Evolutionary conservation across 2,329 filamentous ascomycete species (phyloP).

Genomic region (Botrytis aclada): DNA sequence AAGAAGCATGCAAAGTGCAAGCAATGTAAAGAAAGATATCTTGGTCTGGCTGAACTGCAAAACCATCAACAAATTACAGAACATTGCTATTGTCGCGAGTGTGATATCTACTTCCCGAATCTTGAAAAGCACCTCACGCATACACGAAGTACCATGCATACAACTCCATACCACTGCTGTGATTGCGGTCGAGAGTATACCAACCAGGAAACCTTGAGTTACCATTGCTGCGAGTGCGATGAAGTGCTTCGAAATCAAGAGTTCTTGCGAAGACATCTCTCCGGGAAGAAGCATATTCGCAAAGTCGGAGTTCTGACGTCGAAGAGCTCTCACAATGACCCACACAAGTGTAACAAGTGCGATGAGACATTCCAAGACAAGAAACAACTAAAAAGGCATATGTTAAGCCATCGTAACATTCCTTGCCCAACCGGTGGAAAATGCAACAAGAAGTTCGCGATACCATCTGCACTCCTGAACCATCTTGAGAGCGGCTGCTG

Average conservation of each 20-base stretch:
- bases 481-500: slow-evolving; percentile 24
- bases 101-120: slow-evolving; percentile 12
- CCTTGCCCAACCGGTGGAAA: slow-evolving; percentile 9
- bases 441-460: slow-evolving; percentile 19
- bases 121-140: slow-evolving; percentile 4
- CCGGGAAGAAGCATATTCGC: background rate
- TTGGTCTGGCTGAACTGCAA: background rate
- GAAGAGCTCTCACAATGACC: background rate
- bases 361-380: background rate
- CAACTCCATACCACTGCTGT: slow-evolving; percentile 8
- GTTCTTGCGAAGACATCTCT: slow-evolving; percentile 7
- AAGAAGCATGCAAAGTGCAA: slow-evolving; percentile 17
- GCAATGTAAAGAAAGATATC: slow-evolving; percentile 16
- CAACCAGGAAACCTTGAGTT: slow-evolving; percentile 10
- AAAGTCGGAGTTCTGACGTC: background rate
- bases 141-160: slow-evolving; percentile 15
- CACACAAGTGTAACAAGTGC: slow-evolving; percentile 15
- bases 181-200: slow-evolving; percentile 17
- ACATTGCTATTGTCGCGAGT: slow-evolving; percentile 15
- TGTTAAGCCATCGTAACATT: slow-evolving; percentile 15
- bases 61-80: slow-evolving; percentile 17
- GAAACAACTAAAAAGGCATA: slow-evolving; percentile 3
- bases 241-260: slow-evolving; percentile 1
- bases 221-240: slow-evolving; percentile 21
- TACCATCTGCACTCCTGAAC: slow-evolving; percentile 21